Percentiles rank a stretch among this genome's conserved stretches.
These are phyloP conservation scores for Polygonum maritimum DNA, from an alignment of 148 eudicot genomes.

Conservation along the genomic window DNA sequence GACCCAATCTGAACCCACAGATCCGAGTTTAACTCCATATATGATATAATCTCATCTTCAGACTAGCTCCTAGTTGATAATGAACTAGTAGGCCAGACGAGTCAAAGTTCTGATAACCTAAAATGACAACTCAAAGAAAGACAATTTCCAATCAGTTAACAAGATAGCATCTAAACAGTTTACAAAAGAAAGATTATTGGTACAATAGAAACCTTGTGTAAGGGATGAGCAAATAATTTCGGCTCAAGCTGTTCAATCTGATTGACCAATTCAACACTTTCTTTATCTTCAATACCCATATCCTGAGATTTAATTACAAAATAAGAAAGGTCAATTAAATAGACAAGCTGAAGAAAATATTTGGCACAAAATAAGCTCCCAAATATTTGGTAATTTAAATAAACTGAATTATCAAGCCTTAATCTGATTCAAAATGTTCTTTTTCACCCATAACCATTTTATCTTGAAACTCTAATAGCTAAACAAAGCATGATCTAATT, in stretches of 20 bases:
- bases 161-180: neutral
- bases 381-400: neutral
- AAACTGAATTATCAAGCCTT: neutral
- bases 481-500: neutral
- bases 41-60: too few relatives aligned
- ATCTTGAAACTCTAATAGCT: neutral
- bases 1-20: too few relatives aligned
- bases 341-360: neutral
- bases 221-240: conserved; percentile 61
- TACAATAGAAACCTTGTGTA: conserved; percentile 54
- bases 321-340: neutral
- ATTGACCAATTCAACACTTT: conserved; percentile 66
- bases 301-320: conserved; percentile 37
- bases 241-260: conserved; percentile 82
- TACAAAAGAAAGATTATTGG: neutral
- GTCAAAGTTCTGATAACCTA: too few relatives aligned
- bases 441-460: neutral
- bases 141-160: neutral
- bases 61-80: too few relatives aligned
- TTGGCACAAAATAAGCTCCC: neutral
- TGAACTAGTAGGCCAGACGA: too few relatives aligned
- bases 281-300: conserved; percentile 89
- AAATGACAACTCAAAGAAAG: neutral
- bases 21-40: too few relatives aligned
- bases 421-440: neutral